These are phyloP conservation scores for Fusarium temperatum DNA, from an alignment of 2,329 filamentous ascomycete species.

Conservation along the genomic window DNA sequence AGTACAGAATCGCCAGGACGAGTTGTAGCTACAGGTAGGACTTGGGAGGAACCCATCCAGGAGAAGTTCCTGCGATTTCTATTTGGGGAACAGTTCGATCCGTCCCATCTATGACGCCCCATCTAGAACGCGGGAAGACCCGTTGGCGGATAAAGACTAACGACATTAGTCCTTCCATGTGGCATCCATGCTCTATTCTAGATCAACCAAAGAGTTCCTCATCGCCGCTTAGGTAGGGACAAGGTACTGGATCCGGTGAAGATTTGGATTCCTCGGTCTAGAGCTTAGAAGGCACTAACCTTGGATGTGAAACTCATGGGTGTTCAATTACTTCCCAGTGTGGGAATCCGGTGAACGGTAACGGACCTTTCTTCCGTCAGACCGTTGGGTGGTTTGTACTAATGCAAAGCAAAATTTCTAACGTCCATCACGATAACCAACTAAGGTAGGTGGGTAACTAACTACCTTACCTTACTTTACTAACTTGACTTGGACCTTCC, in stretches of 20 bases:
- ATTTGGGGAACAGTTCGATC: constrained; percentile 1
- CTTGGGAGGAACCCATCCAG: background rate
- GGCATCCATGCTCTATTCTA: constrained; percentile 28
- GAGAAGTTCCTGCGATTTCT: background rate
- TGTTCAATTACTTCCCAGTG: background rate
- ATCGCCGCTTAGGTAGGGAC: constrained; percentile 1
- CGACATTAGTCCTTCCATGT: constrained; percentile 17
- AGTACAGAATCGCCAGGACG: constrained; percentile 1
- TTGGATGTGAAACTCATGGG: constrained; percentile 6
- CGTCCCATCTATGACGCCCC: constrained; percentile 1
- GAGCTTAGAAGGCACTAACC: background rate
- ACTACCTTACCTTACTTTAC: background rate
- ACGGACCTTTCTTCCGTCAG: background rate
- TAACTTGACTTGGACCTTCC: background rate
- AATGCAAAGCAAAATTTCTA: constrained; percentile 11
- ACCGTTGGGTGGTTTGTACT: background rate
- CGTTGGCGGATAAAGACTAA: constrained; percentile 18
- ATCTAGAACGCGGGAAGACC: constrained; percentile 17
- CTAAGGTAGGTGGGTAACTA: background rate
- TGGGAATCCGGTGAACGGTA: constrained; percentile 1
- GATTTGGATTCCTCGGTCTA: background rate
- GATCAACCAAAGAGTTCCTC: constrained; percentile 3
- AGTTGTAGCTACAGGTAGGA: background rate
- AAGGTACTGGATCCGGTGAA: constrained; percentile 3
- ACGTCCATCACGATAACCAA: background rate